phyloP scores from a whole-genome alignment of 441 rosid species.

The Populus hybrid region DNA sequence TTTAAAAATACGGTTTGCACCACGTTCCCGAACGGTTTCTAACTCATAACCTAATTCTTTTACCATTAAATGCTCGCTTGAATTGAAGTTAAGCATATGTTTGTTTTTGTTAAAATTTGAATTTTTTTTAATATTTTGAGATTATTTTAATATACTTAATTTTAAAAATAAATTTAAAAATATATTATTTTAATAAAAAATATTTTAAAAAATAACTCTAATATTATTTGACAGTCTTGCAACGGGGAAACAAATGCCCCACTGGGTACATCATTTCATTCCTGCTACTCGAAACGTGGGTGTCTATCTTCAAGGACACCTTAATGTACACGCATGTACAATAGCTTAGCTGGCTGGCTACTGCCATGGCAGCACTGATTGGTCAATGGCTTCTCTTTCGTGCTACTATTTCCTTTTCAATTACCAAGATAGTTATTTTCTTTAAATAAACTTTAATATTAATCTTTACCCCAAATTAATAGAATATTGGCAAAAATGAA shows the following conservation, averaged over 20 bases:
- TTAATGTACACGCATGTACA: background rate
- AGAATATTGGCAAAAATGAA: background rate
- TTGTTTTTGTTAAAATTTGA: no score
- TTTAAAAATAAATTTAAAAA: no score
- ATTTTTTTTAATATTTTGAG: no score
- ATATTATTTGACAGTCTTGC: background rate
- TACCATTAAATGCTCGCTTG: rapidly evolving
- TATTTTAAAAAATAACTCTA: no score
- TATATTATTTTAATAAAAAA: no score
- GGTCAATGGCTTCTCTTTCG: background rate
- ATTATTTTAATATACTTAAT: no score
- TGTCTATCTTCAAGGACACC: background rate
- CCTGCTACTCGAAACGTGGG: background rate
- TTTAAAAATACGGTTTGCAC: no score
- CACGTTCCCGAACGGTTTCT: no score
- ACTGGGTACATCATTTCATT: background rate
- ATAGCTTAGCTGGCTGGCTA: background rate
- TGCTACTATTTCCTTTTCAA: background rate
- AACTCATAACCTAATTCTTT: no score
- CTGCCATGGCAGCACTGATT: background rate
- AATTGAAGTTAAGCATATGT: no score
- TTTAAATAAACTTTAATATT: background rate
- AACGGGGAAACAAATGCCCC: background rate
- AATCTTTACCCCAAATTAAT: no score
- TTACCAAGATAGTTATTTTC: background rate